A percentile compares a stretch with the other conserved stretches of the same genome.
phyloP scores from a whole-genome alignment of 352 stramenopile species.

The Phytopythium mirpurense region DNA sequence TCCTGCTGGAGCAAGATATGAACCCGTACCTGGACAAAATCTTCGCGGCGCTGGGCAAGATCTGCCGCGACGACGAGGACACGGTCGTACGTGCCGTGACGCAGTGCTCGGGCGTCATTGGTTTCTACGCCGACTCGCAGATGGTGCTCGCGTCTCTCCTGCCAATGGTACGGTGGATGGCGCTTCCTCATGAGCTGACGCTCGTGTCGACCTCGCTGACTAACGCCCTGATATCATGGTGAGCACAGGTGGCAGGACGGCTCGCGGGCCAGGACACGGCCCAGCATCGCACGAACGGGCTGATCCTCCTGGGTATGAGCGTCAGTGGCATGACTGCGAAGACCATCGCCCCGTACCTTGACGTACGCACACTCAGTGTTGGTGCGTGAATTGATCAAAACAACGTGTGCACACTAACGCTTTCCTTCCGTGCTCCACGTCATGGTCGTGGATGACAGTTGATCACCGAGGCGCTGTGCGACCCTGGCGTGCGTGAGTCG shows the following conservation, averaged over 20 bases:
- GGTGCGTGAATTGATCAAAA: no score
- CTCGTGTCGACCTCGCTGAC: background rate
- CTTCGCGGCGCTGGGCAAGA: conserved; percentile 65
- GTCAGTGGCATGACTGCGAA: conserved; percentile 68
- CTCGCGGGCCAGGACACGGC: conserved; percentile 70
- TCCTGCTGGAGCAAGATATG: conserved; percentile 63
- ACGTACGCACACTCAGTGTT: conserved; percentile 18
- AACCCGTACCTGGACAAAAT: conserved; percentile 71
- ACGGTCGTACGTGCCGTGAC: conserved; percentile 56
- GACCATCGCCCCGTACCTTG: conserved; percentile 55
- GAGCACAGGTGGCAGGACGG: conserved; percentile 35
- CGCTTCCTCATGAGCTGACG: background rate
- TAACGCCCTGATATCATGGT: background rate
- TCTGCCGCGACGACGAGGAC: conserved; percentile 71
- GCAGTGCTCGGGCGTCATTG: conserved; percentile 54
- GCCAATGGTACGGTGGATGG: conserved; percentile 35
- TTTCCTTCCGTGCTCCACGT: background rate
- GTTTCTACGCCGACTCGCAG: conserved; percentile 63
- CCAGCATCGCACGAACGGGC: conserved; percentile 70
- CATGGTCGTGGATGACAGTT: no score
- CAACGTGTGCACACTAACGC: no score
- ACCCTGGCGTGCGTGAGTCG: conserved; percentile 61
- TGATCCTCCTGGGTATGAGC: conserved; percentile 76
- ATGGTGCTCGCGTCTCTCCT: conserved; percentile 72
- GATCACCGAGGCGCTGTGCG: conserved; percentile 71